phyloP scores from a whole-genome alignment of 805 yeast species.

The Tetrapisispora taiwanensis region DNA sequence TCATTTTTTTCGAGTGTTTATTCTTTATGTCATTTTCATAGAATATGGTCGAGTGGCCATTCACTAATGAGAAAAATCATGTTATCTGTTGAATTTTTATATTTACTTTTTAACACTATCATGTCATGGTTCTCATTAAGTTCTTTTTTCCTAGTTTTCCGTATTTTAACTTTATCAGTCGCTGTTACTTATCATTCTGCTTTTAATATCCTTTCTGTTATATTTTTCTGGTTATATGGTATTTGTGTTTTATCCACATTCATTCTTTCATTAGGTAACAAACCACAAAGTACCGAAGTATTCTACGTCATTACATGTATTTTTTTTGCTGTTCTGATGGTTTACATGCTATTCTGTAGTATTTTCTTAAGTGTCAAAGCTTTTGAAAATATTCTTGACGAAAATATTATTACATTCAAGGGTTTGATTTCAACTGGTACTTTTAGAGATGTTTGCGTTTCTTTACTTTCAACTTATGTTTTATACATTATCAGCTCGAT shows the following conservation, averaged over 20 bases:
- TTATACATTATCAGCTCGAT: constrained; percentile 72
- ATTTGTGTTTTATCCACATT: constrained; percentile 76
- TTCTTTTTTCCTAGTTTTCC: constrained; percentile 80
- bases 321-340: constrained; percentile 82
- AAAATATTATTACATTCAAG: constrained; percentile 30
- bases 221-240: constrained; percentile 77
- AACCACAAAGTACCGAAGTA: constrained; percentile 80
- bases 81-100: constrained; percentile 67
- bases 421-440: constrained; percentile 53
- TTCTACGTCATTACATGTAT: constrained; percentile 66
- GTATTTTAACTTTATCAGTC: constrained; percentile 73
- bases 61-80: constrained; percentile 54
- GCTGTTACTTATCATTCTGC: constrained; percentile 47
- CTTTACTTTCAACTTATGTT: constrained; percentile 73
- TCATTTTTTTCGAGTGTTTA: constrained; percentile 92
- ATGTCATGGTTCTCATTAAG: constrained; percentile 92
- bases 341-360: constrained; percentile 81
- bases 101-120: constrained; percentile 61
- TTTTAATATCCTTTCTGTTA: constrained; percentile 67
- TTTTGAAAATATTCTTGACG: constrained; percentile 38
- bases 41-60: constrained; percentile 75
- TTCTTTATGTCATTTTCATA: constrained; percentile 65
- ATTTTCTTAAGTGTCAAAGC: constrained; percentile 69
- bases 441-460: constrained; percentile 80
- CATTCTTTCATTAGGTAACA: constrained; percentile 84